A percentile compares a stretch with the other conserved stretches of the same genome.
Evolutionary conservation across 2,329 filamentous ascomycete species (phyloP).

Genomic region (Fusarium continuum): DNA sequence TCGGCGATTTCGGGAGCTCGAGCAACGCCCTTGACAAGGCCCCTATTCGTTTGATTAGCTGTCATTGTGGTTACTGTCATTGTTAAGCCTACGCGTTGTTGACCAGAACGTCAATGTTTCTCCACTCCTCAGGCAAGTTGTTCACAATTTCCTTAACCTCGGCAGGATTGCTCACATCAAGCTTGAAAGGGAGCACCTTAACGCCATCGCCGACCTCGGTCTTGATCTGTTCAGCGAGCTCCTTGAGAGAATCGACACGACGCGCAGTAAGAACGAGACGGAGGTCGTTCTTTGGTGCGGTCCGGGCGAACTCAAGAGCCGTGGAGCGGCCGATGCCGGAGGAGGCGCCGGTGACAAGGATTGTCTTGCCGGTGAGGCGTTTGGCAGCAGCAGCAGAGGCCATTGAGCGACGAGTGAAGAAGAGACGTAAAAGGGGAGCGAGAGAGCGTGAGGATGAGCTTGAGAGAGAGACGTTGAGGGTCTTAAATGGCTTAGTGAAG

Average conservation of each 20-base stretch:
- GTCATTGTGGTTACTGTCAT: not conserved
- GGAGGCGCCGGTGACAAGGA: constrained; percentile 90
- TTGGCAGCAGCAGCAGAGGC: constrained; percentile 74
- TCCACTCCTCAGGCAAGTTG: constrained; percentile 81
- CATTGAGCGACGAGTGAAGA: constrained; percentile 51
- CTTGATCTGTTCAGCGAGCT: constrained; percentile 79
- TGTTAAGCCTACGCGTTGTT: constrained; percentile 84
- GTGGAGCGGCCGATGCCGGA: constrained; percentile 87
- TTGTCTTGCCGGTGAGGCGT: constrained; percentile 91
- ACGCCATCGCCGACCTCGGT: constrained; percentile 82
- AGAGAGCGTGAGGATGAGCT: not conserved
- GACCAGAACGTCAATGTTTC: constrained; percentile 85
- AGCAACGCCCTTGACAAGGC: constrained; percentile 88
- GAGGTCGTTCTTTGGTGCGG: constrained; percentile 77
- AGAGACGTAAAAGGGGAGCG: constrained; percentile 3
- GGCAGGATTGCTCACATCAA: constrained; percentile 85
- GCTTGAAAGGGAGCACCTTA: constrained; percentile 80
- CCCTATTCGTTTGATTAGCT: constrained; percentile 60
- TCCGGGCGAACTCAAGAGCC: constrained; percentile 93
- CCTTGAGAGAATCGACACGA: constrained; percentile 78
- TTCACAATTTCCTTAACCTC: constrained; percentile 78
- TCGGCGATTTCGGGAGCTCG: constrained; percentile 83
- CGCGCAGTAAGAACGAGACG: constrained; percentile 91
- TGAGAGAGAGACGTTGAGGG: constrained; percentile 25
- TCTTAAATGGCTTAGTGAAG: constrained; percentile 25